Evolutionary conservation across 371 early-diverging fungal species (phyloP).

Genomic region (Fennellomyces sp.): DNA sequence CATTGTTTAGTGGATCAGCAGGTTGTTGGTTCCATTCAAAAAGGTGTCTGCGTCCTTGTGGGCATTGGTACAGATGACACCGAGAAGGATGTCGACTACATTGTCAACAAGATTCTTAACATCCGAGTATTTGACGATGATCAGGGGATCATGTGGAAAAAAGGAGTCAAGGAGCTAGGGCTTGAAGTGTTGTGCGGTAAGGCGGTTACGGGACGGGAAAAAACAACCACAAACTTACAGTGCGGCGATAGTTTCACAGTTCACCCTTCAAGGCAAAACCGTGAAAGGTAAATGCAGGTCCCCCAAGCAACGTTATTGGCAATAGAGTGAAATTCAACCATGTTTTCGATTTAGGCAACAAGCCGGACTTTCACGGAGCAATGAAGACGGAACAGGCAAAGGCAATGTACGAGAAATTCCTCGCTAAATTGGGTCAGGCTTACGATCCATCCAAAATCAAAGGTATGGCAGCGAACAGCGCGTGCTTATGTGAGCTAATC

Average conservation of each 20-base stretch:
- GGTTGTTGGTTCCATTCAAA: conserved; percentile 71
- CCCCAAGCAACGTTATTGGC: no score
- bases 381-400: conserved; percentile 76
- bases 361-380: conserved; percentile 89
- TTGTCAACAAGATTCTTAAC: conserved; percentile 74
- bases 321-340: no score
- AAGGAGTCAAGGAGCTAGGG: conserved; percentile 69
- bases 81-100: conserved; percentile 72
- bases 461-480: conserved; percentile 44
- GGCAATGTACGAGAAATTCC: conserved; percentile 72
- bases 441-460: conserved; percentile 69
- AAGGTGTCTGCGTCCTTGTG: conserved; percentile 78
- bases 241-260: conserved; percentile 89
- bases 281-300: conserved; percentile 59
- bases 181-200: conserved; percentile 77
- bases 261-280: conserved; percentile 80
- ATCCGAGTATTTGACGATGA: conserved; percentile 77
- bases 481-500: not conserved
- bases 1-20: conserved; percentile 55
- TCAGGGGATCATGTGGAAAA: conserved; percentile 70
- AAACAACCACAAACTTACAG: no score
- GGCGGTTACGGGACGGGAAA: no score
- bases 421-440: conserved; percentile 65
- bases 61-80: conserved; percentile 78
- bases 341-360: conserved; percentile 51